Evolutionary conservation across 2,329 filamentous ascomycete genomes (phyloP), one percentile per base, ranked within the genome.

Genomic region (Hymenoscyphus repandus): DNA sequence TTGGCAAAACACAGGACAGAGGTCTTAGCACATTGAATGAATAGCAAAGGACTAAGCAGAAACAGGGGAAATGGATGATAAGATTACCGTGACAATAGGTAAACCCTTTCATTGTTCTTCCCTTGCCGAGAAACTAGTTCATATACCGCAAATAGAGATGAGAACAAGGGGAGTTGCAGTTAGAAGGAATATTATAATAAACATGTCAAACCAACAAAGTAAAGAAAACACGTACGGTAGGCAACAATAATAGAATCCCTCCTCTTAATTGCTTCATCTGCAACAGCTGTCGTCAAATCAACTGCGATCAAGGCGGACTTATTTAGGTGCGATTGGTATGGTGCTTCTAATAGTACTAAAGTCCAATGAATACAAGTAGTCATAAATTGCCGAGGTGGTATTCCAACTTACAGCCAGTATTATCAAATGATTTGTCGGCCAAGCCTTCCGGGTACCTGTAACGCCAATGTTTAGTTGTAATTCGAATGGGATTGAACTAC

Each of bases 401-500:
- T 18, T 31, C 18, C 34, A 38, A 53, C 63, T 45, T 66, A 81
- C 80, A 68, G 49, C 93, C 93, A n/a, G 95, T 96, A 65, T 99
- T 99, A 68, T 99, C 93, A 79, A 91, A 99, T 58, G 86, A 83
- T 61, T 85, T 85, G 66, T 97, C 93, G 9, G 93, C 93, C 38
- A 96, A 76, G 53, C 83, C 82, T 66, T 95, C 89, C 0, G 93
- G 93, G 66, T 96, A 99, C 53, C 90, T 93, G 57, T 51, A 48
- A 17, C 36, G 33, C 13, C 17, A 34, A 48, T 53, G 50, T 47
- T 56, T 7, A 27, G 22, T 27, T 27, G 22, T 7, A 4, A 27
- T 4, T 27, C 22, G 7, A 27, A 27, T 27, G 22, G 22, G 22
- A 27, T 27, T 27, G 22, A 4, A 4, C 22, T 27, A 4, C 22